Percentiles rank a stretch among this genome's conserved stretches.
Evolutionary conservation across 208 protist genomes (phyloP).

Genomic region (Leishmania gerbilli): DNA sequence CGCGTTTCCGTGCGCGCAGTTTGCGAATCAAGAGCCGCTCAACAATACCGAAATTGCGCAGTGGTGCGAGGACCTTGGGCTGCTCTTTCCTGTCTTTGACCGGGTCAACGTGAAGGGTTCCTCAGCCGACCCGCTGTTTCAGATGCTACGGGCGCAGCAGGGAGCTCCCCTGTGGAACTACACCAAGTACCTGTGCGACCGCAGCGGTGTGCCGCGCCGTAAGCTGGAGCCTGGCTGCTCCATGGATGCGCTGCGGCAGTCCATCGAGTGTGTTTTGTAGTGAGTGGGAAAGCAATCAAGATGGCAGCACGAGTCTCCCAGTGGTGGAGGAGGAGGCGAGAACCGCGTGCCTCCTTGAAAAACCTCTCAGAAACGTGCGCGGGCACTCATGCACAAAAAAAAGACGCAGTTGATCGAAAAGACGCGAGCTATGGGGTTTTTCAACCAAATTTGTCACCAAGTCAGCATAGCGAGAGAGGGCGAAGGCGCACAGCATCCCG

Average conservation of each 20-base stretch:
- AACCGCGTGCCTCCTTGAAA: neutral
- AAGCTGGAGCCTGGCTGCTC: constrained; percentile 34
- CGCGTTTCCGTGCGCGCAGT: constrained; percentile 66
- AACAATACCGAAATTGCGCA: constrained; percentile 36
- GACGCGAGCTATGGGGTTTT: neutral
- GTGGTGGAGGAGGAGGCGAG: neutral
- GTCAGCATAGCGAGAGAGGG: neutral
- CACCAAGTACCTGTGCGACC: constrained; percentile 71
- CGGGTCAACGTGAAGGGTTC: constrained; percentile 55
- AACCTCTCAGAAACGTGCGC: neutral
- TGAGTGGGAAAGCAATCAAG: neutral
- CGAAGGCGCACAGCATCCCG: neutral
- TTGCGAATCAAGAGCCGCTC: constrained; percentile 70
- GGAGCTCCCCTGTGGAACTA: constrained; percentile 71
- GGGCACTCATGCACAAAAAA: neutral
- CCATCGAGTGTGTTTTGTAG: constrained; percentile 33
- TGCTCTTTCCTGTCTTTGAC: constrained; percentile 68
- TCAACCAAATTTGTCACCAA: neutral
- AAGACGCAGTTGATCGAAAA: neutral
- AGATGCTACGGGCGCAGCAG: constrained; percentile 50
- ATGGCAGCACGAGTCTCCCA: neutral
- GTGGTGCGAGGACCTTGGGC: constrained; percentile 30
- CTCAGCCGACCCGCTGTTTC: constrained; percentile 54
- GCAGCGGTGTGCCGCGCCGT: constrained; percentile 41
- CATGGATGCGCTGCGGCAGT: constrained; percentile 14